Evolutionary conservation across 139 green algal species (phyloP).

Genomic region (Eudorina sp.): DNA sequence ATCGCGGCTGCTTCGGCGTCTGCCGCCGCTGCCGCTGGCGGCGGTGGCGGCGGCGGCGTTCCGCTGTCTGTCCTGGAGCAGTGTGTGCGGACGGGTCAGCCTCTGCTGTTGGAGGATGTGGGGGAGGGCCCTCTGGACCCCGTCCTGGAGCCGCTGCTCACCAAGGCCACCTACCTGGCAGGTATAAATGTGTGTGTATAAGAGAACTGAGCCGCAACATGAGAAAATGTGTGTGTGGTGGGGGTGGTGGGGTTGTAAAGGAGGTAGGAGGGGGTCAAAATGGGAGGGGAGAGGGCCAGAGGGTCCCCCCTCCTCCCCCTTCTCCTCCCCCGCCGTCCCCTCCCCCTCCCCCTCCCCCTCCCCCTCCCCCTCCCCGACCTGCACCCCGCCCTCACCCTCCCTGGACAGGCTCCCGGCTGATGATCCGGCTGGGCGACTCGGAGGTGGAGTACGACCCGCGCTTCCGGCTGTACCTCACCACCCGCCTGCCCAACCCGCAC

Average conservation of each 20-base stretch:
- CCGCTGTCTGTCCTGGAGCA: conserved; percentile 80
- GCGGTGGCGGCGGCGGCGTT: conserved; percentile 7
- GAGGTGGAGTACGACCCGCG: conserved; percentile 86
- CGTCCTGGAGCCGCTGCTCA: conserved; percentile 81
- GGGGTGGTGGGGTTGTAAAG: neutral
- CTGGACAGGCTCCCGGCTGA: conserved; percentile 51
- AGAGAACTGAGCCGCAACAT: neutral
- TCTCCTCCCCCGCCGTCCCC: neutral
- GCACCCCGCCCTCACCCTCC: neutral
- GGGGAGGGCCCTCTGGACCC: conserved; percentile 78
- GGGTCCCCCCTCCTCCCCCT: neutral
- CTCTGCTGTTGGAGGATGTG: conserved; percentile 83
- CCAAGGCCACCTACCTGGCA: conserved; percentile 73
- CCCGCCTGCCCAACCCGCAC: conserved; percentile 83
- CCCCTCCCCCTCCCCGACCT: neutral
- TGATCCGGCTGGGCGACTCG: conserved; percentile 84
- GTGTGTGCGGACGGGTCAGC: conserved; percentile 75
- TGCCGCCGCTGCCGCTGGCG: neutral
- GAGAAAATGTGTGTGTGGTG: no score
- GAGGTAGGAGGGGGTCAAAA: no score
- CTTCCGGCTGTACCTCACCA: conserved; percentile 86
- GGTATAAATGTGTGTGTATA: conserved; percentile 35
- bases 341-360: neutral
- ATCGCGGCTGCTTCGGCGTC: neutral
- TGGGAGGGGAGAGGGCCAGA: neutral